Base-by-base conservation (phyloP, 768 basidiomycete species). In the Saitozyma sp. region DNA sequence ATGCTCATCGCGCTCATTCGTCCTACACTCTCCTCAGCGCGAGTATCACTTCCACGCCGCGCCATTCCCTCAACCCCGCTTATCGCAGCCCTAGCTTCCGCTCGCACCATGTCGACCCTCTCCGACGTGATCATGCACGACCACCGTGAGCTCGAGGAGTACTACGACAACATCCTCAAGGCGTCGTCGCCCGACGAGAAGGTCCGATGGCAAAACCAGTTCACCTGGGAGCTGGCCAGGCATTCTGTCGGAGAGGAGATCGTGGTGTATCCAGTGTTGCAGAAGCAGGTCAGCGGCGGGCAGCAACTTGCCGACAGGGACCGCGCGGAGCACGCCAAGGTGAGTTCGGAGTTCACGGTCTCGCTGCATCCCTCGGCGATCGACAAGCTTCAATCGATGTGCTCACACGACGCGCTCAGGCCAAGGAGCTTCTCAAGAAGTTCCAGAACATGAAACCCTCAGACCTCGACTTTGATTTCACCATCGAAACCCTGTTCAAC, bases 161-260 rank as follows among this genome's bases (percentile, higher is more conserved):
- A 58, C 49, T 69, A 69, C 52, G 9, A 60, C 50, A 60, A 66
- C 9, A 64, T 69, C 48, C 16, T 69, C 45, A 48, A 62, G 41
- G 50, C 58, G 9, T 13, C 11, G n/a, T 11, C 11, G 13, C 11
- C 11, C 45, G 64, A 59, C 54, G 50, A 40, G 13, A 58, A 63
- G 43, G 51, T 57, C 29, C 62, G 65, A 52, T 69, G 53, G 38
- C 64, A 64, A 45, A 69, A 69, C 56, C 64, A 66, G 52, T 69
- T 66, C 50, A 60, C 62, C 14, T 69, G 68, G 68, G 62, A 69
- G 46, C 45, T 69, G 40, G 62, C 68, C 3, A 50, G 68, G 29
- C 68, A 69, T 46, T 57, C 68, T 55, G 56, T 69, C 17, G 68
- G 61, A 2, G 68, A 69, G 39, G 68, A 69, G 51, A 40, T 69